Percentiles rank a stretch among this genome's conserved stretches.
Conservation (phyloP, 2,329 filamentous ascomycete species). For the Ceratocystiopsis minuta region DNA sequence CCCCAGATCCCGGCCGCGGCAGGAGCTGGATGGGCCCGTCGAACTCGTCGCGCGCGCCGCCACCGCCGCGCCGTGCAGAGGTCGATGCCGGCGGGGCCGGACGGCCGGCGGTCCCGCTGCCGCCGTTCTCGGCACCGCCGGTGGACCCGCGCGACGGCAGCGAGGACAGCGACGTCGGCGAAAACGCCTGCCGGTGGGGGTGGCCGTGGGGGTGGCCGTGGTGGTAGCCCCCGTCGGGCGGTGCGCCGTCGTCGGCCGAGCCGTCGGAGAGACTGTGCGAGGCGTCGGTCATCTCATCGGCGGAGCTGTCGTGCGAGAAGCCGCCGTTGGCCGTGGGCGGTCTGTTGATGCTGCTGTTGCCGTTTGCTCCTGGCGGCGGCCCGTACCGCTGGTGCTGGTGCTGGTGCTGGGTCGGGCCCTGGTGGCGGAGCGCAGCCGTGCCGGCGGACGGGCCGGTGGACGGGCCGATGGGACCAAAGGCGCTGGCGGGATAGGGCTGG, state of each 20-base stretch:
- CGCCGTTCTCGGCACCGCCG: constrained; percentile 10
- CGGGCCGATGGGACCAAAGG: constrained; percentile 7
- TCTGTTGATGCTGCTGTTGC: background rate
- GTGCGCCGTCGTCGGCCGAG: too few species aligned
- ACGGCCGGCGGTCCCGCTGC: constrained; percentile 13
- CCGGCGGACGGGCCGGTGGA: background rate
- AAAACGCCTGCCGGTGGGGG: too few species aligned
- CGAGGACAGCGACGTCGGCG: too few species aligned
- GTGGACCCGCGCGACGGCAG: too few species aligned
- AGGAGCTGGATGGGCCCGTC: constrained; percentile 74
- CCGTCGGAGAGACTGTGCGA: too few species aligned
- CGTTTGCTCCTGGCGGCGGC: background rate
- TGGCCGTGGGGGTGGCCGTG: too few species aligned
- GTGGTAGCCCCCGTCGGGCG: too few species aligned
- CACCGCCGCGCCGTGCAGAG: constrained; percentile 36
- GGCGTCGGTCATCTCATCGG: too few species aligned
- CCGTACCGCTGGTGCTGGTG: background rate
- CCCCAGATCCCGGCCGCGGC: constrained; percentile 48
- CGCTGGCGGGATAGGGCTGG: background rate
- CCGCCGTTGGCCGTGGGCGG: too few species aligned
- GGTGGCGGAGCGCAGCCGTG: too few species aligned
- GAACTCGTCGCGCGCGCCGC: constrained; percentile 70
- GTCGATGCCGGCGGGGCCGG: constrained; percentile 7
- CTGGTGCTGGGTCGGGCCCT: too few species aligned
- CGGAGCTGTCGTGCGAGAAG: too few species aligned